These are phyloP conservation scores for Kurtzmaniella cleridarum DNA, from an alignment of 805 yeast species.

Conservation along the genomic window DNA sequence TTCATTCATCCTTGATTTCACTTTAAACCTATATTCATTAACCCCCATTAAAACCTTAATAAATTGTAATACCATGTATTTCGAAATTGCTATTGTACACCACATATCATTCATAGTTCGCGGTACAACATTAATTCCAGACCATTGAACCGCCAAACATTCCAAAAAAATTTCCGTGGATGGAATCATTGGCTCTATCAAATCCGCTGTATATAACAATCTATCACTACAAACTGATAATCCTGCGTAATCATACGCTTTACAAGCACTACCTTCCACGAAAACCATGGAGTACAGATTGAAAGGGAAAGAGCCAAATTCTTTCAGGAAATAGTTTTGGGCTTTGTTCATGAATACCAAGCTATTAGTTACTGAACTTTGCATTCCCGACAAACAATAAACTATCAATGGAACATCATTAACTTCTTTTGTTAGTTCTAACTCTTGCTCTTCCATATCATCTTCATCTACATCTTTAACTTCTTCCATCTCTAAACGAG, in stretches of 20 bases:
- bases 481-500: constrained; percentile 36
- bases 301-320: constrained; percentile 91
- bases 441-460: constrained; percentile 18
- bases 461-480: constrained; percentile 15
- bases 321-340: constrained; percentile 76
- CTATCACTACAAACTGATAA: constrained; percentile 56
- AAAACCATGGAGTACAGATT: constrained; percentile 75
- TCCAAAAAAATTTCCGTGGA: constrained; percentile 65
- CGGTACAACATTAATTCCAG: constrained; percentile 88
- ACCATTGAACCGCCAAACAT: constrained; percentile 84
- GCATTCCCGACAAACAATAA: constrained; percentile 58
- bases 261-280: constrained; percentile 49
- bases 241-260: constrained; percentile 67
- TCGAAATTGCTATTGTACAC: constrained; percentile 83
- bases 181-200: constrained; percentile 72
- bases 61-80: constrained; percentile 75
- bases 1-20: constrained; percentile 58
- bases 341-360: constrained; percentile 74
- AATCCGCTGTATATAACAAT: constrained; percentile 63
- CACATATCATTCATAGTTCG: constrained; percentile 74
- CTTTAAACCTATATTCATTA: constrained; percentile 71
- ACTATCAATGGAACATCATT: constrained; percentile 41
- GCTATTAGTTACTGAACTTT: constrained; percentile 57
- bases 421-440: constrained; percentile 21
- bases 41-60: constrained; percentile 68